phyloP scores from a whole-genome alignment of 441 rosid genomes.

The Melastoma candidum region DNA sequence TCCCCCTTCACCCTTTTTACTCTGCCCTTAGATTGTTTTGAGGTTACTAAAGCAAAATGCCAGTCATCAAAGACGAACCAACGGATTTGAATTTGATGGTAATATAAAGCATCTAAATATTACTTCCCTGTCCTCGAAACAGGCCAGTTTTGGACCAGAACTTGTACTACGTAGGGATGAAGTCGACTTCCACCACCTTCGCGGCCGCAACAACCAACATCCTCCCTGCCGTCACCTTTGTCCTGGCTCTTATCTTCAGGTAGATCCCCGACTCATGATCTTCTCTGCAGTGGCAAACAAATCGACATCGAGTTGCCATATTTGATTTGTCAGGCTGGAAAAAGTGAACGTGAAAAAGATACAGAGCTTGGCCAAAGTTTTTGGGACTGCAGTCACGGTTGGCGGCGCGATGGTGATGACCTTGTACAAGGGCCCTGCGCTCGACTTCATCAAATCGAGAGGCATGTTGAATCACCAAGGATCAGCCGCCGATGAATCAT shows the following conservation, averaged over 20 bases:
- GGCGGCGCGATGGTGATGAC: slow-evolving; percentile 93
- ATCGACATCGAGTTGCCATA: not conserved
- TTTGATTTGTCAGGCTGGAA: slow-evolving; percentile 47
- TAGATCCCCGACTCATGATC: slow-evolving; percentile 6
- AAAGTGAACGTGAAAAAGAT: slow-evolving; percentile 49
- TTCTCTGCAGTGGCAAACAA: not conserved
- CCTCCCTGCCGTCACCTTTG: slow-evolving; percentile 81
- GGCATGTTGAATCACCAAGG: slow-evolving; percentile 25
- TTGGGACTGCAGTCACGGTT: slow-evolving; percentile 72
- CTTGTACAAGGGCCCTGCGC: slow-evolving; percentile 73
- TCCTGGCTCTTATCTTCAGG: slow-evolving; percentile 80
- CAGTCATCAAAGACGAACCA: no score
- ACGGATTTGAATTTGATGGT: no score
- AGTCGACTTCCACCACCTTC: slow-evolving; percentile 78
- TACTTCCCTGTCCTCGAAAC: slow-evolving; percentile 3
- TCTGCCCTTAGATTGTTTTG: no score
- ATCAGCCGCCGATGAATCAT: slow-evolving; percentile 16
- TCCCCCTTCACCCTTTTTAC: not conserved
- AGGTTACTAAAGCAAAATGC: no score
- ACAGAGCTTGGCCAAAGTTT: slow-evolving; percentile 60
- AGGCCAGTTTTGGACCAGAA: slow-evolving; percentile 97
- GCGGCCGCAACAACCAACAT: slow-evolving; percentile 62
- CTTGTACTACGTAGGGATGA: slow-evolving; percentile 68
- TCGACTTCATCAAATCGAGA: slow-evolving; percentile 39
- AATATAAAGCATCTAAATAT: not conserved